Evolutionary conservation across 2,329 filamentous ascomycete genomes (phyloP).

Genomic region (Venturia aucupariae): DNA sequence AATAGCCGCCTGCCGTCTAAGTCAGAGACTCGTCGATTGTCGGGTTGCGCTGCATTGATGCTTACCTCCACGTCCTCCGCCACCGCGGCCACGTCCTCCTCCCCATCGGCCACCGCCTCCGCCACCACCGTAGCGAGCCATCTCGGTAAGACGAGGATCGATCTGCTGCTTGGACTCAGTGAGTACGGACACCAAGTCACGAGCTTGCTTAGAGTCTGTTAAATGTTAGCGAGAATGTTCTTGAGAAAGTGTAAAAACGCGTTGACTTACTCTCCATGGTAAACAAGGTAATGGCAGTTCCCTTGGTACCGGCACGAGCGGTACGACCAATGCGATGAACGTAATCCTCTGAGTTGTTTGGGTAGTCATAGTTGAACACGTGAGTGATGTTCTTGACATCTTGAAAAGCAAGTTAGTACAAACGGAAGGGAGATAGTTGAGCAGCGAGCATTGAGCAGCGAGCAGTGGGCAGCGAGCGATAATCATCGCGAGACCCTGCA

Average conservation of each 20-base stretch:
- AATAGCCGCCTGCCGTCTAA: constrained; percentile 24
- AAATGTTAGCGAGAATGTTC: constrained; percentile 23
- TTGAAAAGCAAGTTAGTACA: constrained; percentile 52
- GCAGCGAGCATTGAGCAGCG: constrained; percentile 1
- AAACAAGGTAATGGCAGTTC: constrained; percentile 97
- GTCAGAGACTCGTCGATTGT: constrained; percentile 10
- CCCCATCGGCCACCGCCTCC: constrained; percentile 64
- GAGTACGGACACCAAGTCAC: constrained; percentile 88
- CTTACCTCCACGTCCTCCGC: constrained; percentile 45
- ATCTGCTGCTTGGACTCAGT: constrained; percentile 97
- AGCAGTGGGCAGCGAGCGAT: constrained; percentile 9
- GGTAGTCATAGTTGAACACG: constrained; percentile 99
- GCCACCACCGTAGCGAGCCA: constrained; percentile 84
- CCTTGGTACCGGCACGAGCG: constrained; percentile 69
- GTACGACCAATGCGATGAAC: constrained; percentile 61
- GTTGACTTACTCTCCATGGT: constrained; percentile 89
- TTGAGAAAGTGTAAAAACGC: constrained; percentile 6
- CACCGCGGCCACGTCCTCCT: constrained; percentile 58
- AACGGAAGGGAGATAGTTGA: background rate
- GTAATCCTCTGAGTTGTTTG: constrained; percentile 75
- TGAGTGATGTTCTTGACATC: constrained; percentile 99
- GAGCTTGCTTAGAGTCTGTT: constrained; percentile 56
- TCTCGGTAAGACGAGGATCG: constrained; percentile 89
- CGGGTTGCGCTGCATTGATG: constrained; percentile 15
- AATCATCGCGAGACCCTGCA: constrained; percentile 46